Evolutionary conservation across 441 rosid genomes (phyloP).

Genomic region (Gossypium gossypioides): DNA sequence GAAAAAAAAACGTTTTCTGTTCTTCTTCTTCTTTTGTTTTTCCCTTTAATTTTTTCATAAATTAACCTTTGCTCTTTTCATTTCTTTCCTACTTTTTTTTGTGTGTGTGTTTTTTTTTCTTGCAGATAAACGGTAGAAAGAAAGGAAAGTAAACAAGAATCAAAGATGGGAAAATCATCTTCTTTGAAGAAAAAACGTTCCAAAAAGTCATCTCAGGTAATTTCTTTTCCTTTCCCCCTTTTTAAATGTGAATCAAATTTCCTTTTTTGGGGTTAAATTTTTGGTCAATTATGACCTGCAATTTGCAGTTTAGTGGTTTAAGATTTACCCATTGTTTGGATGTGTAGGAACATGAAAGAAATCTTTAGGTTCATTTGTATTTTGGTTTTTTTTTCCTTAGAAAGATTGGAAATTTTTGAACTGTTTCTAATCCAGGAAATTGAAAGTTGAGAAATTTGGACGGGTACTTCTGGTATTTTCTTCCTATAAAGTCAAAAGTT

Average conservation of each 20-base stretch:
- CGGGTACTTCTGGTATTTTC: slow-evolving; percentile 4
- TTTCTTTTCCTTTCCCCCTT: slow-evolving; percentile 1
- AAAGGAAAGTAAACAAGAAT: neutral
- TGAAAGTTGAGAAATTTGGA: neutral
- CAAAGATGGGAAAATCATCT: slow-evolving; percentile 56
- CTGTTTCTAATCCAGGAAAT: neutral
- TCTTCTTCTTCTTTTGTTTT: neutral
- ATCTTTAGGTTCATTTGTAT: neutral
- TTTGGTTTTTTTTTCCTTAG: neutral
- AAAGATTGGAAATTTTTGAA: neutral
- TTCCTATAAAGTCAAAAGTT: neutral
- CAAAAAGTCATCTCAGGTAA: slow-evolving; percentile 44
- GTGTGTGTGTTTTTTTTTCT: neutral
- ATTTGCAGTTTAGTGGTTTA: neutral
- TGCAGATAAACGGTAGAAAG: slow-evolving; percentile 22
- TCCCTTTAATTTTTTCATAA: neutral
- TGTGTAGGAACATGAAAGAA: neutral
- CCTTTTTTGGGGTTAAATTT: neutral
- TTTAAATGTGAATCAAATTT: neutral
- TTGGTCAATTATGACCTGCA: neutral
- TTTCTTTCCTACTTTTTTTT: neutral
- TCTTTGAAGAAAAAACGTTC: slow-evolving; percentile 48
- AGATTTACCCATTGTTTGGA: neutral
- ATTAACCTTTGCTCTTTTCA: neutral
- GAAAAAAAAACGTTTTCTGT: neutral